Base-by-base conservation (phyloP, 176 grass and related monocot genomes). In the Zea luxurians region DNA sequence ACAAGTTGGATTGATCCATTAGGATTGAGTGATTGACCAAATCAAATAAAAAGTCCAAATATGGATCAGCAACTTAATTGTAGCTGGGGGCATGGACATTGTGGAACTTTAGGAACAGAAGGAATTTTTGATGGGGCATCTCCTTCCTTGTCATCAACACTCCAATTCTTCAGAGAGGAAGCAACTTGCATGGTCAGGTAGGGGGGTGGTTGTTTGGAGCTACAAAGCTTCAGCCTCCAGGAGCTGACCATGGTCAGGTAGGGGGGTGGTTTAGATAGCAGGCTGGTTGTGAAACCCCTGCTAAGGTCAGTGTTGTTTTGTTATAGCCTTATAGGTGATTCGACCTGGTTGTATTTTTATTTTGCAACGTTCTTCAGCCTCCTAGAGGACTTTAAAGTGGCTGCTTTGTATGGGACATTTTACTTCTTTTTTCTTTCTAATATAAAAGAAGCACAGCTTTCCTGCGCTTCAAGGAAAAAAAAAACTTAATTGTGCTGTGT, bases 1-100 rank as follows among this genome's bases (percentile, higher is more conserved):
- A 68, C 37, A 74, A 0, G 27, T 79, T 55, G 41, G 45, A 36
- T 47, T 53, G 3, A 27, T 21, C 47, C 43, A 49, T 60, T 86
- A 38, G 27, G 27, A 27, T 27, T n/a, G n/a, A n/a, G n/a, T 8
- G 75, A 60, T 61, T 61, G 34, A 64, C 15, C 8, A 48, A 12
- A 45, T 68, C 40, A 80, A 75, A 82, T 42, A 75, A 62, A 70
- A n/a, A 58, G 64, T 48, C 53, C 68, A 78, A 80, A 13, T 11
- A 71, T 37, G 8, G 57, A 50, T 65, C 34, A 57, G 48, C 62
- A 69, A 4, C 20, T 83, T n/a, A 60, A 60, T 68, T 57, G 62
- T 73, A 37, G 52, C 52, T n/a, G 52, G 52, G 52, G 53, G 53
- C 53, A 57, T 57, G 53, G 6, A 3, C 17, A 57, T 18, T 57